These are phyloP conservation scores for Plenodomus tracheiphilus DNA, from an alignment of 2,329 filamentous ascomycete genomes.

Conservation along the genomic window DNA sequence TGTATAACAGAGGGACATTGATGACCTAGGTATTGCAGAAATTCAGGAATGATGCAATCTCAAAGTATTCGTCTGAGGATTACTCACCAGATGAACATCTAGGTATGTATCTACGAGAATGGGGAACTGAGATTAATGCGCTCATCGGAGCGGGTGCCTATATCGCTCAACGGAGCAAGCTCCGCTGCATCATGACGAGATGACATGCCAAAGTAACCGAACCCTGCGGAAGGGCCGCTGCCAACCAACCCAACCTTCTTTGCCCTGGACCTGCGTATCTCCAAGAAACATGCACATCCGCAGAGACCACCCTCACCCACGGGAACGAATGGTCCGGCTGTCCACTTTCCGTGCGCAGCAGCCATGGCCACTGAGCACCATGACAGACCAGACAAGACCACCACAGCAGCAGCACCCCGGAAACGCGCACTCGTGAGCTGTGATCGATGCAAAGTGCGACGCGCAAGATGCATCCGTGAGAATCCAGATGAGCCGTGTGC, in stretches of 20 bases:
- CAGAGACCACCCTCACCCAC: constrained; percentile 1
- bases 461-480: constrained; percentile 34
- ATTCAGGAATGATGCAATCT: too few relatives aligned
- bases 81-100: too few relatives aligned
- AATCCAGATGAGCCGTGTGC: constrained; percentile 41
- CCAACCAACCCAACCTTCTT: not conserved
- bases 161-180: not conserved
- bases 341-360: not conserved
- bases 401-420: constrained; percentile 10
- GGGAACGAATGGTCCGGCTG: constrained; percentile 1
- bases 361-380: constrained; percentile 15
- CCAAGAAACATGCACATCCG: too few relatives aligned
- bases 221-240: not conserved
- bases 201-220: not conserved
- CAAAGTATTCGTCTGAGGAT: too few relatives aligned
- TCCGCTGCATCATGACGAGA: not conserved
- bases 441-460: constrained; percentile 35
- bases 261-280: not conserved
- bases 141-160: not conserved
- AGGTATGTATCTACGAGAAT: too few relatives aligned
- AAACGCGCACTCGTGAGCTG: constrained; percentile 38
- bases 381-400: constrained; percentile 19
- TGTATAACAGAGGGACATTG: too few relatives aligned
- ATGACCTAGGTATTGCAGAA: too few relatives aligned
- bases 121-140: too few relatives aligned